Base-by-base conservation (phyloP, 169 alveolate genomes). In the Plasmodium sp. region DNA sequence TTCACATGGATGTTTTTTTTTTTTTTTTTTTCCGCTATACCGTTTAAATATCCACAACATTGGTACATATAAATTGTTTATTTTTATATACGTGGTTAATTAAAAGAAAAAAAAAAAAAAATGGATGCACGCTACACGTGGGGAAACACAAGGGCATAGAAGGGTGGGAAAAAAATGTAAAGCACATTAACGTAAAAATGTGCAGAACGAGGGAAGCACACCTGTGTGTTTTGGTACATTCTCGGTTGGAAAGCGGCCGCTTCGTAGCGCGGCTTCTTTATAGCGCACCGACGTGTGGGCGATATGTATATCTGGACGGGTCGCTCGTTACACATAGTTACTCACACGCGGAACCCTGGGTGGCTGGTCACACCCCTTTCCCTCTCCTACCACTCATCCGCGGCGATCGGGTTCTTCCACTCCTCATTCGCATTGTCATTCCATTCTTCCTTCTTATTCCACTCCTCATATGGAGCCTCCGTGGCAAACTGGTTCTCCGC, bases 401-500 rank as follows among this genome's bases (percentile, higher is more conserved):
- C 92, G 14, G 94, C 51, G 12, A 90, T 81, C 0, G 94, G 94
- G 62, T 90, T 90, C 80, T 90, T 90, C 94, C 94, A 90, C 2
- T 90, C 94, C 75, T 90, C 94, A 48, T 79, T 81, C 54, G 94
- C 83, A 79, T 79, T 81, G 33, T 90, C 94, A 90, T 90, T 90
- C 94, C 94, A 90, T 80, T 90, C 94, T 41, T 90, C 94, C 83
- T 90, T 90, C 45, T 90, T 90, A n/a, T 81, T 81, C 94, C 94
- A 90, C 9, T 81, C 94, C 18, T 90, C 94, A 90, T 90, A 90
- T 51, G 94, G 94, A 39, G 94, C 94, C 18, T 90, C 94, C 7
- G 94, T 67, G 16, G 94, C 94, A 67, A 27, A 74, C 39, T 90
- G 94, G 22, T 90, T 90, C 31, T 90, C 94, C 18, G 75, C 79